phyloP scores from a whole-genome alignment of 805 yeast genomes.

The Suhomyces prunicola region DNA sequence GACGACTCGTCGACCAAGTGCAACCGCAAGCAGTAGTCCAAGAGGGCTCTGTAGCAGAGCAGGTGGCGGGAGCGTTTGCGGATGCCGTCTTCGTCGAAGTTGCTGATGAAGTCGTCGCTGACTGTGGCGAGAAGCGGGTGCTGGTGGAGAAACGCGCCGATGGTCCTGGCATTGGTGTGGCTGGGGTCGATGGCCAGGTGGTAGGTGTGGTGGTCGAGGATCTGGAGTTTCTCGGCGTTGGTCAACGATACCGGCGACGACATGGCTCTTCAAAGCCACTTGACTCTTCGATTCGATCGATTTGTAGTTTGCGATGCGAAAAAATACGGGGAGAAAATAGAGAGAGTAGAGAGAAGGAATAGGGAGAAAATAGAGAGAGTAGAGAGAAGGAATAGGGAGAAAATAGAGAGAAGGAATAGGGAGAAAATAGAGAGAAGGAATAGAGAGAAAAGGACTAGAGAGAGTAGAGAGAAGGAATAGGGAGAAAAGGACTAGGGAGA shows the following conservation, averaged over 20 bases:
- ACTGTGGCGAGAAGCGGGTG: conserved; percentile 7
- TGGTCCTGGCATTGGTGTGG: conserved; percentile 19
- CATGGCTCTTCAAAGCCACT: not conserved
- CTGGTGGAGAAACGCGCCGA: conserved; percentile 14
- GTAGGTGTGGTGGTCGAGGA: conserved; percentile 17
- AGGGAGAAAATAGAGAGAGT: not conserved
- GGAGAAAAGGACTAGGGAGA: no score
- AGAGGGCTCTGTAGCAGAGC: conserved; percentile 4
- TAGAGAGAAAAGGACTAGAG: not conserved
- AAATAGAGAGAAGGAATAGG: no score
- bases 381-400: not conserved
- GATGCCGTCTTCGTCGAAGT: conserved; percentile 2
- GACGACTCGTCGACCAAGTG: not conserved
- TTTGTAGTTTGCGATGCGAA: not conserved
- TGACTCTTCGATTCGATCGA: not conserved
- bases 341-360: no score
- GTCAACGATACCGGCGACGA: not conserved
- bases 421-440: not conserved
- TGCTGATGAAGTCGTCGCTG: conserved; percentile 1
- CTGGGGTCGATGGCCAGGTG: conserved; percentile 14
- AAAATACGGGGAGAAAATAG: not conserved
- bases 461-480: not conserved
- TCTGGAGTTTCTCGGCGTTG: not conserved
- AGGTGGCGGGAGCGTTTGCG: conserved; percentile 1
- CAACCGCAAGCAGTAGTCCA: conserved; percentile 1